phyloP scores from a whole-genome alignment of 2,329 filamentous ascomycete species.

The Fusarium sp. region DNA sequence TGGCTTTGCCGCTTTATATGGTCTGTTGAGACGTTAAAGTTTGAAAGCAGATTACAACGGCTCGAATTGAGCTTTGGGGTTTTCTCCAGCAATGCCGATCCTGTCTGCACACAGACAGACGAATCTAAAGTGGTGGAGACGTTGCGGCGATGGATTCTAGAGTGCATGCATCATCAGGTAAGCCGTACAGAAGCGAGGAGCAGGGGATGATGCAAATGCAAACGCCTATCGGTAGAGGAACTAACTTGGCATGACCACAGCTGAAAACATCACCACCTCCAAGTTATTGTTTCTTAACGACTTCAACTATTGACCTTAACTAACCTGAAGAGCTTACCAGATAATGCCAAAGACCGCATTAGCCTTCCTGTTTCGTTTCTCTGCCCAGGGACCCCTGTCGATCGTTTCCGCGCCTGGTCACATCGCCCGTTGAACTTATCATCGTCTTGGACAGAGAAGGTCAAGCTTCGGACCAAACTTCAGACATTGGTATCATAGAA shows the following conservation, averaged over 20 bases:
- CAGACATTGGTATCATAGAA: not conserved
- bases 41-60: slow-evolving; percentile 7
- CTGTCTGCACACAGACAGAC: not conserved
- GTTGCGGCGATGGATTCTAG: slow-evolving; percentile 4
- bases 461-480: slow-evolving; percentile 17
- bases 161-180: slow-evolving; percentile 26
- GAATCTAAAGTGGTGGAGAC: not conserved
- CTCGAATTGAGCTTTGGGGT: not conserved
- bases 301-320: not conserved
- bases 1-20: not conserved
- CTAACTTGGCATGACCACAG: not conserved
- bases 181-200: slow-evolving; percentile 23
- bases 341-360: slow-evolving; percentile 17
- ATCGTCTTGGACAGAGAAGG: slow-evolving; percentile 13
- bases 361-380: slow-evolving; percentile 41
- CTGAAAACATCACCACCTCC: slow-evolving; percentile 3
- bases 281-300: slow-evolving; percentile 5
- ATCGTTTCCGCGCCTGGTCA: slow-evolving; percentile 34
- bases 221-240: not conserved
- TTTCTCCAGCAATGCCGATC: not conserved
- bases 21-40: not conserved
- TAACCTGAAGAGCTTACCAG: not conserved
- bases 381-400: slow-evolving; percentile 29
- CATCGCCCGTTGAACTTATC: slow-evolving; percentile 17
- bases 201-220: not conserved